phyloP scores from a whole-genome alignment of 768 basidiomycete genomes.

The Russula dissimulans region DNA sequence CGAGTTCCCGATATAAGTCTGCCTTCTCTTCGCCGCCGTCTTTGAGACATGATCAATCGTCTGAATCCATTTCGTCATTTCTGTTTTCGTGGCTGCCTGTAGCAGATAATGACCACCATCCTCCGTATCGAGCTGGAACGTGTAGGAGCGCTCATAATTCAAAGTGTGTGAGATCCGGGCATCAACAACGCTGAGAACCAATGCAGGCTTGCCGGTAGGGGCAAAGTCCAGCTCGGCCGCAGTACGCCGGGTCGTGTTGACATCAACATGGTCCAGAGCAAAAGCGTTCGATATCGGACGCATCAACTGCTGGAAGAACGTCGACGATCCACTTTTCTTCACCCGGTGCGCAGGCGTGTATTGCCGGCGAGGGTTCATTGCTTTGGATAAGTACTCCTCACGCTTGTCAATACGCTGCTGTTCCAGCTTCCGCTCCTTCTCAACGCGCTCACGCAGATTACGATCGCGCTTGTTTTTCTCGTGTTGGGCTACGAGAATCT shows the following conservation, averaged over 20 bases:
- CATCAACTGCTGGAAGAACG: constrained; percentile 78
- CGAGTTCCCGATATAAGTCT: constrained; percentile 71
- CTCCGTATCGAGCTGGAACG: constrained; percentile 76
- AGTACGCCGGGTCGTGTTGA: constrained; percentile 40
- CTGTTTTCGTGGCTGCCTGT: constrained; percentile 60
- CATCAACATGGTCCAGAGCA: constrained; percentile 48
- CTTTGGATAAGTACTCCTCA: constrained; percentile 65
- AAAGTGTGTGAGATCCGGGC: constrained; percentile 61
- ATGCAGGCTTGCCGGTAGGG: constrained; percentile 61
- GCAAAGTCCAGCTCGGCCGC: constrained; percentile 68
- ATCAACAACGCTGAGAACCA: constrained; percentile 67
- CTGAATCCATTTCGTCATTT: constrained; percentile 72
- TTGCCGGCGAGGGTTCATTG: constrained; percentile 52
- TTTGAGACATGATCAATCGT: constrained; percentile 63
- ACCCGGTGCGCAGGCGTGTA: constrained; percentile 50
- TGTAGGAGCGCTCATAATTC: constrained; percentile 76
- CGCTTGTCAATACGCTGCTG: constrained; percentile 63
- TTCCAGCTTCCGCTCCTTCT: constrained; percentile 69
- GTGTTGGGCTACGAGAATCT: constrained; percentile 52
- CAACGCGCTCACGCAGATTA: constrained; percentile 54
- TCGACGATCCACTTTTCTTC: constrained; percentile 79
- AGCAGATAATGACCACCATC: constrained; percentile 79
- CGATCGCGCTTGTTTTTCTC: constrained; percentile 80
- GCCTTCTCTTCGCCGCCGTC: constrained; percentile 63
- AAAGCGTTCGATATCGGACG: constrained; percentile 85